Evolutionary conservation across 768 basidiomycete genomes (phyloP).

Genomic region (Xerocomus spinulosus): DNA sequence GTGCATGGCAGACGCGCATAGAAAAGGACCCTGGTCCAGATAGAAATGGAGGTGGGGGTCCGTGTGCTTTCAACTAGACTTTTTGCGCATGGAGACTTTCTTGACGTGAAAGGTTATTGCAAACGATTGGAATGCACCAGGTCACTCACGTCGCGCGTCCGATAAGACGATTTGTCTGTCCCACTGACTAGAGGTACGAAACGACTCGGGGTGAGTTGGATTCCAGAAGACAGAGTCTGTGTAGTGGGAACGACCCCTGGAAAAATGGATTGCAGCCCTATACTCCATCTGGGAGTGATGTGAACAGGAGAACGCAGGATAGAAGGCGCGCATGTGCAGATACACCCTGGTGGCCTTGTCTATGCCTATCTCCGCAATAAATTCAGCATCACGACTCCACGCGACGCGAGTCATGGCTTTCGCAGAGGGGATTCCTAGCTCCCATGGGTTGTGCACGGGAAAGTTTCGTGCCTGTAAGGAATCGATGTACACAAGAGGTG

Average conservation of each 20-base stretch:
- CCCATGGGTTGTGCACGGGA: conserved; percentile 74
- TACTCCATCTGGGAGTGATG: conserved; percentile 55
- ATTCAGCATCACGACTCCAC: conserved; percentile 82
- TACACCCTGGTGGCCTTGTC: conserved; percentile 70
- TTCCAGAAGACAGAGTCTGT: conserved; percentile 85
- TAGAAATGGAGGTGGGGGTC: too few relatives aligned
- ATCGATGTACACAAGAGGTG: conserved; percentile 2
- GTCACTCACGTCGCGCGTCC: conserved; percentile 71
- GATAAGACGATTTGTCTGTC: conserved; percentile 76
- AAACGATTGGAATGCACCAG: background rate
- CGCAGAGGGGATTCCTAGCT: conserved; percentile 59
- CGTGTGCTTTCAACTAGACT: conserved; percentile 50
- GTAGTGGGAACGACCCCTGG: conserved; percentile 71
- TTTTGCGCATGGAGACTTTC: conserved; percentile 70
- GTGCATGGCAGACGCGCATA: too few relatives aligned
- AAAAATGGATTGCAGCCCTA: conserved; percentile 58
- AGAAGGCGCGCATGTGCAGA: background rate
- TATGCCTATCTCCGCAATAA: conserved; percentile 75
- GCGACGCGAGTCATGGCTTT: conserved; percentile 72
- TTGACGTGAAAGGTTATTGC: conserved; percentile 27
- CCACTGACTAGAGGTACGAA: conserved; percentile 74
- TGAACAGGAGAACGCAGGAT: background rate
- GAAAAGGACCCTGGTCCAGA: too few relatives aligned
- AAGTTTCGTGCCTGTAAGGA: conserved; percentile 63
- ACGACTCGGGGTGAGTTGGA: conserved; percentile 77